phyloP scores from a whole-genome alignment of 179 eudicot genomes.

The Beta corolliflora region DNA sequence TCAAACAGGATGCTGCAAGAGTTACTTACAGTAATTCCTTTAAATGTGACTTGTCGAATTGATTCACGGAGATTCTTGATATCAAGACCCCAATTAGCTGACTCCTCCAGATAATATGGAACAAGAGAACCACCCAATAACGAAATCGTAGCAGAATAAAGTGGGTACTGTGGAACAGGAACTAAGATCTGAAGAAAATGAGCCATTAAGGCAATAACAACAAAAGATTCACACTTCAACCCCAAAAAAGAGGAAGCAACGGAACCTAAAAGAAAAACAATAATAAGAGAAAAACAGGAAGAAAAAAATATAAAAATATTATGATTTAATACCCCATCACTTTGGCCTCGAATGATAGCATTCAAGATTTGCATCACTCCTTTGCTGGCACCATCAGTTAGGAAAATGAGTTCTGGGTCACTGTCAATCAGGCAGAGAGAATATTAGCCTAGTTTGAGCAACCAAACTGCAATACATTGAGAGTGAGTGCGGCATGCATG shows the following conservation, averaged over 20 bases:
- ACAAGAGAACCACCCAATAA: conserved; percentile 90
- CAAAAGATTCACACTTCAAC: not conserved
- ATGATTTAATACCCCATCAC: conserved; percentile 71
- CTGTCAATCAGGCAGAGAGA: conserved; percentile 39
- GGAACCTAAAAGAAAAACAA: not conserved
- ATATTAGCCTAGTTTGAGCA: conserved; percentile 6
- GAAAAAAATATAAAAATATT: not conserved
- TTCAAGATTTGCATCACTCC: conserved; percentile 95
- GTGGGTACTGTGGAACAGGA: conserved; percentile 98
- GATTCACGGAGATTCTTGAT: conserved; percentile 75
- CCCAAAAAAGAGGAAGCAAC: not conserved
- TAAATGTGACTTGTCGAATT: conserved; percentile 66
- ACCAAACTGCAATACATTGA: conserved; percentile 5
- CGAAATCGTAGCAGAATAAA: conserved; percentile 91
- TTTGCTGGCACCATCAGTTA: conserved; percentile 99
- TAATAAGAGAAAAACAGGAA: not conserved
- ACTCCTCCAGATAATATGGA: conserved; percentile 96
- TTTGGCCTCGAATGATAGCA: conserved; percentile 61
- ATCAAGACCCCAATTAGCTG: conserved; percentile 99
- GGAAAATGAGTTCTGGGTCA: conserved; percentile 92
- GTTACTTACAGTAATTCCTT: conserved; percentile 82
- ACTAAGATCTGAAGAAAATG: conserved; percentile 66
- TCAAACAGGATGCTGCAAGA: not conserved
- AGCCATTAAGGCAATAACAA: not conserved
- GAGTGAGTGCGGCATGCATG: not conserved